Conservation (phyloP, 179 eudicot genomes). For the Vitellaria paradoxa region DNA sequence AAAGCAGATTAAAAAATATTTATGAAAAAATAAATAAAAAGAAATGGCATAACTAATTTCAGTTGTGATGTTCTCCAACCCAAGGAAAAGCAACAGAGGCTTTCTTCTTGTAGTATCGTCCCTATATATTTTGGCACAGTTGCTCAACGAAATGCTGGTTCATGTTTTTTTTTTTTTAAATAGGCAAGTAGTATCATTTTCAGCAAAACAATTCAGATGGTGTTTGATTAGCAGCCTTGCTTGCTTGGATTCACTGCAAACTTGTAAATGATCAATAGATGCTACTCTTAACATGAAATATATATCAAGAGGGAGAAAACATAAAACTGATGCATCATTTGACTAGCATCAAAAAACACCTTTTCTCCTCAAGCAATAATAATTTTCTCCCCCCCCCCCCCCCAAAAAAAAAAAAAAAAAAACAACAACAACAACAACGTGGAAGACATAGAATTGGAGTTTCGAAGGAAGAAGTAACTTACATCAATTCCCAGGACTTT, state of each 20-base stretch:
- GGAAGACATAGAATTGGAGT: not conserved
- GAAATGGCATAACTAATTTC: too few species aligned
- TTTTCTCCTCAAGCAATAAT: too few species aligned
- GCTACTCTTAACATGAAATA: not conserved
- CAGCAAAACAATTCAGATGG: not conserved
- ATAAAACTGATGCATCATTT: not conserved
- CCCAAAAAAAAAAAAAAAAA: not conserved
- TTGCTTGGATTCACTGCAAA: not conserved
- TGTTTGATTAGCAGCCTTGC: not conserved
- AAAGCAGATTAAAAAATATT: too few species aligned
- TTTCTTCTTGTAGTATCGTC: slow-evolving; percentile 3
- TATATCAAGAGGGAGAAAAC: not conserved
- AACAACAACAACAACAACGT: not conserved
- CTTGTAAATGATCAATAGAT: not conserved
- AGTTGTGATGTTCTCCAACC: too few species aligned
- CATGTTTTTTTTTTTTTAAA: not conserved
- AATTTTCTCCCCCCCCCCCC: not conserved
- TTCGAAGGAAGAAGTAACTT: slow-evolving; percentile 21
- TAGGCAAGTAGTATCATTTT: not conserved
- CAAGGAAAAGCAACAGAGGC: not conserved
- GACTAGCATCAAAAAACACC: too few species aligned
- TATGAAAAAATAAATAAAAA: too few species aligned
- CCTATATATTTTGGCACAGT: not conserved
- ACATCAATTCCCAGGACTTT: slow-evolving; percentile 79
- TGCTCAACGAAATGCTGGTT: not conserved